phyloP scores from a whole-genome alignment of 176 grass and related monocot species.

The Bromus sterilis region DNA sequence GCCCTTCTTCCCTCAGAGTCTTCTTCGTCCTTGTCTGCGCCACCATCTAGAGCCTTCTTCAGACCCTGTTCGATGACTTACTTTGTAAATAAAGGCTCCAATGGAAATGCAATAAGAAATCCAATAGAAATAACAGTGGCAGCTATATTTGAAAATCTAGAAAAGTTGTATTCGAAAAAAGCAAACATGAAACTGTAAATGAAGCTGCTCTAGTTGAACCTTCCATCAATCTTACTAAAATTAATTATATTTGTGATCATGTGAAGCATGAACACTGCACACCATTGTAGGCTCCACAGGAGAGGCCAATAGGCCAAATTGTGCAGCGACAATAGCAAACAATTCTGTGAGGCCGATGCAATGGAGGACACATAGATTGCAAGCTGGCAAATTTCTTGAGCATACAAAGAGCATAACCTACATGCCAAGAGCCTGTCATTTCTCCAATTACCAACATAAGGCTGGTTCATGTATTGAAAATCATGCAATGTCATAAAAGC shows the following conservation, averaged over 20 bases:
- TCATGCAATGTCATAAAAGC: background rate
- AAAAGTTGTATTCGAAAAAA: background rate
- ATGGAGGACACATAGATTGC: background rate
- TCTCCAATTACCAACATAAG: background rate
- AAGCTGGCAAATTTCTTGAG: too few relatives aligned
- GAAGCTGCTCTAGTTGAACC: background rate
- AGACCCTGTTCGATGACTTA: slow-evolving; percentile 40
- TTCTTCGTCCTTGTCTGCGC: slow-evolving; percentile 86
- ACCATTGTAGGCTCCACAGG: background rate
- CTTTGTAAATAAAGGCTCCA: background rate
- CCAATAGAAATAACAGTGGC: background rate
- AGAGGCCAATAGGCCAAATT: background rate
- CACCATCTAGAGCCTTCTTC: slow-evolving; percentile 78
- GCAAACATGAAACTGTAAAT: background rate
- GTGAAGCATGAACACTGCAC: background rate
- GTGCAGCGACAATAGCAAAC: background rate
- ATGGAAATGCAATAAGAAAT: background rate
- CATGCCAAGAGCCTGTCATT: background rate
- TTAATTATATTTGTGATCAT: background rate
- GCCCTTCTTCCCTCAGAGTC: slow-evolving; percentile 88
- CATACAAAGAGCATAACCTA: too few relatives aligned
- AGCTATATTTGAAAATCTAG: too few relatives aligned
- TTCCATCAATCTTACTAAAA: background rate
- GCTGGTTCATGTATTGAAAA: background rate
- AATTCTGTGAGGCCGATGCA: background rate